Percentiles rank a stretch among this genome's conserved stretches.
Conservation (phyloP, 2,329 filamentous ascomycete genomes). For the Biscogniauxia sp. region DNA sequence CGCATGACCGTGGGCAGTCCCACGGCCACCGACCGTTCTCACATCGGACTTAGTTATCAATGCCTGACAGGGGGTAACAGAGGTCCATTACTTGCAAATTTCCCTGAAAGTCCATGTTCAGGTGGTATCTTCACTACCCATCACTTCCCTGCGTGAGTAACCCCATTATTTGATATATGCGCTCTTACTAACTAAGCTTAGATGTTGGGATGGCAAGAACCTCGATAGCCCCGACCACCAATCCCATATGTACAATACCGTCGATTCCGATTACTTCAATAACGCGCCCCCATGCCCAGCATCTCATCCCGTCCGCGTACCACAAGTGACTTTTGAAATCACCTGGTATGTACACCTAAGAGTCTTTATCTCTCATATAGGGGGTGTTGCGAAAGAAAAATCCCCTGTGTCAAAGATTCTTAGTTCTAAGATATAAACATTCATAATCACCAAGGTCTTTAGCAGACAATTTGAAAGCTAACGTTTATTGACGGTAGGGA, state of each 20-base stretch:
- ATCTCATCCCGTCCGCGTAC: conserved; percentile 32
- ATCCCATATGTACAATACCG: conserved; percentile 27
- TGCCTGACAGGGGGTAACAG: conserved; percentile 37
- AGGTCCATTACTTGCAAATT: conserved; percentile 35
- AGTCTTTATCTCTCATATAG: too few species aligned
- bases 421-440: too few species aligned
- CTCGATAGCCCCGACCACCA: conserved; percentile 25
- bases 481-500: conserved; percentile 25
- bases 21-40: conserved; percentile 18
- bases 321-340: conserved; percentile 33
- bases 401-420: too few species aligned
- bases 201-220: conserved; percentile 23
- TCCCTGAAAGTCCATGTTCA: conserved; percentile 37
- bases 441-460: background rate
- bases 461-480: background rate
- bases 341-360: background rate
- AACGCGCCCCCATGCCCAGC: conserved; percentile 28
- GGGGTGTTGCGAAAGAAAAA: too few species aligned
- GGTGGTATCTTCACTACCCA: conserved; percentile 40
- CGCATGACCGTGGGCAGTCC: conserved; percentile 42
- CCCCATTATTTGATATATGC: background rate
- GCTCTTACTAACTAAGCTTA: conserved; percentile 4
- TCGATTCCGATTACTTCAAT: conserved; percentile 15
- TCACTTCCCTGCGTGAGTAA: conserved; percentile 36
- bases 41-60: conserved; percentile 38